A percentile compares a stretch with the other conserved stretches of the same genome.
phyloP scores from a whole-genome alignment of 176 grass and related monocot genomes.

The Carex littledalei region DNA sequence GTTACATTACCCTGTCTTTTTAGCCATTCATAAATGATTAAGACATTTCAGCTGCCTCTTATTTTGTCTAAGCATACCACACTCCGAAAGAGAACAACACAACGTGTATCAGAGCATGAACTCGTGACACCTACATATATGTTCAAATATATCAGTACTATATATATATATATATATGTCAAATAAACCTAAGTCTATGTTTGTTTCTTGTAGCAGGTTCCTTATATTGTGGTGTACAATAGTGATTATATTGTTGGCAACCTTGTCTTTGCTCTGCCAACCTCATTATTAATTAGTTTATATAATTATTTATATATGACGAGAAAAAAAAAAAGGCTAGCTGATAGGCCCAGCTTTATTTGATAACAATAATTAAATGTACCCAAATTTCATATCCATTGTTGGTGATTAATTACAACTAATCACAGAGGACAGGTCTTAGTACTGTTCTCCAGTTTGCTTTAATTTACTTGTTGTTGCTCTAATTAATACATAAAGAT shows the following conservation, averaged over 20 bases:
- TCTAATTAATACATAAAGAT: background rate
- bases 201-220: conserved; percentile 7
- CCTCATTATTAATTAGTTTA: background rate
- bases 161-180: background rate
- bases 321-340: background rate
- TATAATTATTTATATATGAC: background rate
- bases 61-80: background rate
- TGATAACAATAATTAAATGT: background rate
- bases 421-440: background rate
- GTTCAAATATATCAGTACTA: background rate
- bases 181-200: background rate
- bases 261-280: background rate
- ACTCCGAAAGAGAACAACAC: background rate
- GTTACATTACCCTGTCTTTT: background rate
- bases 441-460: background rate
- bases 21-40: background rate
- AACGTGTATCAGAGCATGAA: background rate
- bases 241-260: background rate
- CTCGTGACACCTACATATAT: conserved; percentile 1
- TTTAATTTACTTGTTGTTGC: background rate
- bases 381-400: background rate
- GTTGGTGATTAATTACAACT: too few species aligned
- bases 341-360: background rate
- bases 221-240: background rate
- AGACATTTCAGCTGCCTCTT: background rate